Percentiles rank a stretch among this genome's conserved stretches.
Conservation (phyloP, 768 basidiomycete genomes). For the Russula virescens region DNA sequence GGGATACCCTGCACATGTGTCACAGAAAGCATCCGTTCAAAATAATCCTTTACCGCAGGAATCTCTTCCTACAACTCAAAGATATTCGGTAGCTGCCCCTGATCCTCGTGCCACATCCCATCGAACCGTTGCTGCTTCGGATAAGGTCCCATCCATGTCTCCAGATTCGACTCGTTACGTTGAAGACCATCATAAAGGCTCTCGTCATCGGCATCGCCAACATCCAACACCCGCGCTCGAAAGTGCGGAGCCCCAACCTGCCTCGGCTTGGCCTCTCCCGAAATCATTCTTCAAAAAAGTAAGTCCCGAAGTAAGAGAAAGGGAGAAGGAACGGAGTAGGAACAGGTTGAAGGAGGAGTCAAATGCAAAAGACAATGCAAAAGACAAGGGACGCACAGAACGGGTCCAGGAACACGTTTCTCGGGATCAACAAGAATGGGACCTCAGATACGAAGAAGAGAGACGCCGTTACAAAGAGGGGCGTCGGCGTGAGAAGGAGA, state of each 20-base stretch:
- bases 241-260: slow-evolving; percentile 4
- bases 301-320: slow-evolving; percentile 17
- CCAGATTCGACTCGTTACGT: slow-evolving; percentile 13
- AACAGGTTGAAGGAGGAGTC: slow-evolving; percentile 8
- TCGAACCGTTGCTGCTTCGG: slow-evolving; percentile 4
- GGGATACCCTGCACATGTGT: slow-evolving; percentile 26
- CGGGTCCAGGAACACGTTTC: slow-evolving; percentile 18
- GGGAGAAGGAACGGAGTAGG: slow-evolving; percentile 11
- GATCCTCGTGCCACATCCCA: slow-evolving; percentile 18
- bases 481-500: slow-evolving; percentile 23
- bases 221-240: background rate
- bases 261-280: slow-evolving; percentile 20
- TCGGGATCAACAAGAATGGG: slow-evolving; percentile 24
- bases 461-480: slow-evolving; percentile 24
- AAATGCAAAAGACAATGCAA: slow-evolving; percentile 9
- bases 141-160: slow-evolving; percentile 8
- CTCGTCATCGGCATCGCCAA: slow-evolving; percentile 18
- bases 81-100: slow-evolving; percentile 13
- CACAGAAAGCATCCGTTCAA: slow-evolving; percentile 30
- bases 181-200: slow-evolving; percentile 18
- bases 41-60: slow-evolving; percentile 10
- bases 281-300: slow-evolving; percentile 26
- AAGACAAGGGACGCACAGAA: slow-evolving; percentile 24
- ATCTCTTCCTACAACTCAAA: background rate
- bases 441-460: slow-evolving; percentile 16